These are phyloP conservation scores for Paralagenidium karlingii DNA, from an alignment of 352 stramenopile genomes.

Conservation along the genomic window DNA sequence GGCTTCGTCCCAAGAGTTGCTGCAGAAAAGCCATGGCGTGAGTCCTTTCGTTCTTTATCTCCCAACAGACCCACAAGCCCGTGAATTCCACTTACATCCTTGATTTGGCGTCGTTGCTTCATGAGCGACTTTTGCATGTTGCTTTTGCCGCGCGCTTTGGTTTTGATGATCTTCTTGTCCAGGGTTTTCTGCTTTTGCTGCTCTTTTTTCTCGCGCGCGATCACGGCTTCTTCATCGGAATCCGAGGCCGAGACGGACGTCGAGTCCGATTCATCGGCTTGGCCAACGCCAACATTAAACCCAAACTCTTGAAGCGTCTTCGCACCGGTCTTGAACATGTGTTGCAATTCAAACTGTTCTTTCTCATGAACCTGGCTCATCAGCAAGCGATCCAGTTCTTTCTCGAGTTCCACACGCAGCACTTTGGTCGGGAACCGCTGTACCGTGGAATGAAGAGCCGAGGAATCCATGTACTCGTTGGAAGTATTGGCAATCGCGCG, in stretches of 20 bases:
- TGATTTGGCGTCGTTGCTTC: slow-evolving; percentile 63
- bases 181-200: slow-evolving; percentile 17
- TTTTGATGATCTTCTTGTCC: slow-evolving; percentile 10
- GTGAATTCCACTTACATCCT: slow-evolving; percentile 19
- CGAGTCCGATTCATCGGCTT: no score
- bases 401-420: slow-evolving; percentile 82
- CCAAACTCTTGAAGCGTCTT: not conserved
- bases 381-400: slow-evolving; percentile 84
- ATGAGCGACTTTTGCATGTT: slow-evolving; percentile 48
- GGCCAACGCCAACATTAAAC: slow-evolving; percentile 1
- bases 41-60: not conserved
- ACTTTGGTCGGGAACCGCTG: slow-evolving; percentile 87
- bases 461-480: slow-evolving; percentile 86
- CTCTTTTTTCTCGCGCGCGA: slow-evolving; percentile 31
- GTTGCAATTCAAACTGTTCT: slow-evolving; percentile 41
- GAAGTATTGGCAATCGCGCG: slow-evolving; percentile 67
- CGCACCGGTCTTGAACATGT: slow-evolving; percentile 17
- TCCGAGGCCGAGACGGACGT: slow-evolving; percentile 46
- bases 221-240: slow-evolving; percentile 55
- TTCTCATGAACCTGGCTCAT: slow-evolving; percentile 71
- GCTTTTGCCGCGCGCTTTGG: slow-evolving; percentile 34
- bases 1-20: slow-evolving; percentile 34
- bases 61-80: not conserved
- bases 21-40: slow-evolving; percentile 6
- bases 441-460: slow-evolving; percentile 75